These are phyloP conservation scores for Hamigera avellanea DNA, from an alignment of 495 filamentous ascomycete species.

Conservation along the genomic window DNA sequence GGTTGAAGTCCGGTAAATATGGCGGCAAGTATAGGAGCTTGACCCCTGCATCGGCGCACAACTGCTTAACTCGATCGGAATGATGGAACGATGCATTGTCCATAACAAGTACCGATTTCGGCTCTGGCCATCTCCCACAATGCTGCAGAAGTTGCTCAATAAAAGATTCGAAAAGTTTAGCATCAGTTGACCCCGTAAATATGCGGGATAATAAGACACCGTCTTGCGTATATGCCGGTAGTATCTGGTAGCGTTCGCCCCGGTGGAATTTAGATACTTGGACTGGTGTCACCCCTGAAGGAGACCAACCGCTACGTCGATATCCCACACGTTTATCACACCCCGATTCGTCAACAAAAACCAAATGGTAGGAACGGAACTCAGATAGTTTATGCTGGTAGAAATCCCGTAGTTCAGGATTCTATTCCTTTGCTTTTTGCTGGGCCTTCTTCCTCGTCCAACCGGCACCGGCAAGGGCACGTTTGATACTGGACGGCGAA, in stretches of 20 bases:
- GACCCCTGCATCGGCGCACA: slow-evolving; percentile 21
- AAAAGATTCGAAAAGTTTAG: slow-evolving; percentile 24
- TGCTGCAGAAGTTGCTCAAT: slow-evolving; percentile 23
- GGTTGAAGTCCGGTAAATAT: slow-evolving; percentile 7
- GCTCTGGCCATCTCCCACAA: slow-evolving; percentile 22
- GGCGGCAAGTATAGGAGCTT: slow-evolving; percentile 12
- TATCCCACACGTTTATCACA: slow-evolving; percentile 18
- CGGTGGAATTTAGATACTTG: slow-evolving; percentile 17
- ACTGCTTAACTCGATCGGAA: slow-evolving; percentile 14
- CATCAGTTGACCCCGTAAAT: slow-evolving; percentile 23
- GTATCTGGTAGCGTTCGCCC: slow-evolving; percentile 22
- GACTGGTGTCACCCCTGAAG: slow-evolving; percentile 14
- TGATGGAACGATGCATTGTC: slow-evolving; percentile 25
- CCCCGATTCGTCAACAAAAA: slow-evolving; percentile 22
- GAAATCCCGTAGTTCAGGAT: slow-evolving; percentile 21
- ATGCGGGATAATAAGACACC: slow-evolving; percentile 16
- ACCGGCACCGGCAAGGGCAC: slow-evolving; percentile 3
- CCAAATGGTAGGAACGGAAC: slow-evolving; percentile 16
- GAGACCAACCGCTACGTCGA: slow-evolving; percentile 15
- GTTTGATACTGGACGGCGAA: slow-evolving; percentile 2
- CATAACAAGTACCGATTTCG: slow-evolving; percentile 29
- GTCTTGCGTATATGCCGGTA: slow-evolving; percentile 23
- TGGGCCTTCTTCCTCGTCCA: slow-evolving; percentile 5
- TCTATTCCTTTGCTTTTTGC: slow-evolving; percentile 16
- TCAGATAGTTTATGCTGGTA: slow-evolving; percentile 21